These are phyloP conservation scores for Ceratocystis eucalypticola DNA, from an alignment of 2,329 filamentous ascomycete species.

Conservation along the genomic window DNA sequence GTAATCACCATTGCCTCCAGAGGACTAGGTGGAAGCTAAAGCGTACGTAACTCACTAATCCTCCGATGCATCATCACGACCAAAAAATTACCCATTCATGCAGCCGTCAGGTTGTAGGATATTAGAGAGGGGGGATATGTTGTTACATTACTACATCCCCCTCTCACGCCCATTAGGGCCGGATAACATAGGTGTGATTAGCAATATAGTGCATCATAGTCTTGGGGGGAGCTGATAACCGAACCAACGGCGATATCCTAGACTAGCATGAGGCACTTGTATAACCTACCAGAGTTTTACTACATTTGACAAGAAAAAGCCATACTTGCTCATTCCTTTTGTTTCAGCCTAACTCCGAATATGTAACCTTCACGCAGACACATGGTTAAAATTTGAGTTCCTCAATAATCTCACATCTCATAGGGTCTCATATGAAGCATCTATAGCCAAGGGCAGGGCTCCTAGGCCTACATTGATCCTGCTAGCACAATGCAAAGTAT, in stretches of 20 bases:
- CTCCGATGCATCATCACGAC: not conserved
- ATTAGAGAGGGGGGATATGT: not conserved
- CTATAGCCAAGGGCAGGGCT: not conserved
- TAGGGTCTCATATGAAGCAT: not conserved
- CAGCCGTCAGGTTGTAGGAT: not conserved
- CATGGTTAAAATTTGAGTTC: not conserved
- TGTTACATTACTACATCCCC: not conserved
- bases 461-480: not conserved
- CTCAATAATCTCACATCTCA: not conserved
- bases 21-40: not conserved
- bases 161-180: not conserved
- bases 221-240: not conserved
- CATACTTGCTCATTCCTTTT: not conserved
- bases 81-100: not conserved
- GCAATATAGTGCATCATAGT: not conserved
- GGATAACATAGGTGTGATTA: not conserved
- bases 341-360: not conserved
- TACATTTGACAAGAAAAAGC: not conserved
- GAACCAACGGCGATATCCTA: not conserved
- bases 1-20: not conserved
- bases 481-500: not conserved
- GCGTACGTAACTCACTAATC: no score
- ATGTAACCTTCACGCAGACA: not conserved
- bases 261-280: not conserved
- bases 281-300: not conserved